These are phyloP conservation scores for Sordaria brevicollis DNA, from an alignment of 495 filamentous ascomycete species.

Conservation along the genomic window DNA sequence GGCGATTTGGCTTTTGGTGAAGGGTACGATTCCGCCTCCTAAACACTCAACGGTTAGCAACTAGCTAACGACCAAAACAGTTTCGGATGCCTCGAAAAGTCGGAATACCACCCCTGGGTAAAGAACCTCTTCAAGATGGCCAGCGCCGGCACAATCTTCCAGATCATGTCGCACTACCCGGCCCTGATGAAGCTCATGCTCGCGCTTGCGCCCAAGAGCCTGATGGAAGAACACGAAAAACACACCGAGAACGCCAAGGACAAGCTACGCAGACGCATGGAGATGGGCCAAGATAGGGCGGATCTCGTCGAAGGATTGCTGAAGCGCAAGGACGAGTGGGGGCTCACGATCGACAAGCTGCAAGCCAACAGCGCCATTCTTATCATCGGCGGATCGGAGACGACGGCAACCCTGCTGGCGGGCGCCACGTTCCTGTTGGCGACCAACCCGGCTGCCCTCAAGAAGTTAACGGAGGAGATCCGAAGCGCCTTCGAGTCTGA, in stretches of 20 bases:
- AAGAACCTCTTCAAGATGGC: conserved; percentile 34
- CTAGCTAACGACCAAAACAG: conserved; percentile 8
- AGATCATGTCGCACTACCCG: conserved; percentile 20
- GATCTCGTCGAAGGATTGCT: conserved; percentile 43
- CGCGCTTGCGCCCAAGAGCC: conserved; percentile 10
- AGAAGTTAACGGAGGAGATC: conserved; percentile 41
- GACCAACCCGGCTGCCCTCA: conserved; percentile 30
- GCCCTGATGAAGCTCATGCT: conserved; percentile 17
- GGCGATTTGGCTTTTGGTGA: conserved; percentile 52
- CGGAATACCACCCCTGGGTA: conserved; percentile 46
- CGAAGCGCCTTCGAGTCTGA: conserved; percentile 35
- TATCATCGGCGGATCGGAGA: conserved; percentile 50
- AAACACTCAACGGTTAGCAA: background rate
- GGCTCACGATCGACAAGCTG: conserved; percentile 29
- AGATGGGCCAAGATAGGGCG: conserved; percentile 24
- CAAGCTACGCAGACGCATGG: conserved; percentile 35
- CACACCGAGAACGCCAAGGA: conserved; percentile 25
- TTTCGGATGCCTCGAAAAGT: conserved; percentile 42
- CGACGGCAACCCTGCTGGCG: conserved; percentile 47
- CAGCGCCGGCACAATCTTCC: conserved; percentile 25
- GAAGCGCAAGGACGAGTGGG: conserved; percentile 35
- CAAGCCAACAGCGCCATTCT: conserved; percentile 30
- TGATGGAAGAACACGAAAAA: conserved; percentile 21
- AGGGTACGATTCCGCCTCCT: conserved; percentile 2
- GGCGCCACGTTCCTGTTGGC: conserved; percentile 43